Evolutionary conservation across 192 early-diverging fungal genomes (phyloP).

Genomic region (Phlyctochytrium bullatum): DNA sequence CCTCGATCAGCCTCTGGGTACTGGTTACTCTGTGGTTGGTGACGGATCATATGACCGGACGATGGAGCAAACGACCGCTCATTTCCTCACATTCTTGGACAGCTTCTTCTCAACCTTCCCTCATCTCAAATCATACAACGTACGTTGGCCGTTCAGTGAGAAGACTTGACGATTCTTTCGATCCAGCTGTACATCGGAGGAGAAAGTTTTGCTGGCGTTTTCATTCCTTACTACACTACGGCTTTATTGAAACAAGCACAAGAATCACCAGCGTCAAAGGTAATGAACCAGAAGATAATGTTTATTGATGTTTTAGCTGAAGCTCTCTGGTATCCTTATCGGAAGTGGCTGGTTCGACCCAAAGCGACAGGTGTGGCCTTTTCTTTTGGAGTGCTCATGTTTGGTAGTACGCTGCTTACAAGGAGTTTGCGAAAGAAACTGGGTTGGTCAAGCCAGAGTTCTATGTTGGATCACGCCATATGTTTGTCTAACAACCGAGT

Average conservation of each 20-base stretch:
- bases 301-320: background rate
- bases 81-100: conserved; percentile 54
- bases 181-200: conserved; percentile 71
- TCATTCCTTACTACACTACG: conserved; percentile 66
- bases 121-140: background rate
- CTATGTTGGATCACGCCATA: too few species aligned
- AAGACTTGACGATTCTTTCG: background rate
- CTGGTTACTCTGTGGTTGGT: conserved; percentile 40
- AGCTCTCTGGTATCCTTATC: conserved; percentile 55
- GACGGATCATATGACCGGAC: conserved; percentile 3
- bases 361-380: conserved; percentile 36
- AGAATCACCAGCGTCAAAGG: conserved; percentile 11
- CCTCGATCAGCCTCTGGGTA: conserved; percentile 69
- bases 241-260: conserved; percentile 46
- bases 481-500: too few species aligned
- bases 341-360: conserved; percentile 83
- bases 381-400: background rate
- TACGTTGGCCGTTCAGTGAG: background rate
- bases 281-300: background rate
- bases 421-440: conserved; percentile 2
- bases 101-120: conserved; percentile 47
- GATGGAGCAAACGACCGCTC: conserved; percentile 27
- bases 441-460: background rate
- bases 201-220: conserved; percentile 73
- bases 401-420: conserved; percentile 3